Evolutionary conservation across 495 filamentous ascomycete species (phyloP).

Genomic region (Acidiella bohemica): DNA sequence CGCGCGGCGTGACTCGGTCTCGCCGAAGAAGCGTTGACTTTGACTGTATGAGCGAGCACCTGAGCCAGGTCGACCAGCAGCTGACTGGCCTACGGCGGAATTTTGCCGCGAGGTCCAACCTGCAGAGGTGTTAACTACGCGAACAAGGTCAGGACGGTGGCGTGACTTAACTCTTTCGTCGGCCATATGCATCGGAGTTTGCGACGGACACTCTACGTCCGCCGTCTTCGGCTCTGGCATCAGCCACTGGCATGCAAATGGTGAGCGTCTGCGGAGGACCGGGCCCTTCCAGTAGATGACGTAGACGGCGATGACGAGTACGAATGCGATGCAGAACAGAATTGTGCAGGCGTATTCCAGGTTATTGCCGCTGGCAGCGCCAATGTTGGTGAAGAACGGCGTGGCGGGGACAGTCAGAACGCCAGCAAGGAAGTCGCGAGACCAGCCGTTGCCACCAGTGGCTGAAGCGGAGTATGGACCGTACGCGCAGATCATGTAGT

Average conservation of each 20-base stretch:
- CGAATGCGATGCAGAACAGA: slow-evolving; percentile 51
- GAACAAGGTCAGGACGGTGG: background rate
- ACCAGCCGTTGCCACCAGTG: slow-evolving; percentile 61
- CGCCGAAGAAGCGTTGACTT: slow-evolving; percentile 12
- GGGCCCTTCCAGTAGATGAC: slow-evolving; percentile 69
- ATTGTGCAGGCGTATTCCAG: slow-evolving; percentile 61
- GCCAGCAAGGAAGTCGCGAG: slow-evolving; percentile 73
- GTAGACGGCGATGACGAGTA: slow-evolving; percentile 62
- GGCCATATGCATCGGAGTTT: background rate
- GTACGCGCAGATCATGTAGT: slow-evolving; percentile 76
- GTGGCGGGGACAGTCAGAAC: slow-evolving; percentile 60
- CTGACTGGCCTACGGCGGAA: background rate
- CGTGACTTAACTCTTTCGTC: background rate
- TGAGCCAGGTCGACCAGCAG: background rate
- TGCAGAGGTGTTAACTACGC: background rate
- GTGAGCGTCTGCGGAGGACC: slow-evolving; percentile 49
- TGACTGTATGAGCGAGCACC: slow-evolving; percentile 12
- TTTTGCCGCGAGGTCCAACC: background rate
- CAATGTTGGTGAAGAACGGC: slow-evolving; percentile 45
- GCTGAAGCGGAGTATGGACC: slow-evolving; percentile 67
- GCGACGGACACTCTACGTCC: slow-evolving; percentile 11
- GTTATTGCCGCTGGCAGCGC: slow-evolving; percentile 44
- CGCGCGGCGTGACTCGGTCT: slow-evolving; percentile 10
- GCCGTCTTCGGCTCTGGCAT: slow-evolving; percentile 12
- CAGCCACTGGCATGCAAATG: slow-evolving; percentile 49